These are phyloP conservation scores for Daldinia grandis DNA, from an alignment of 495 filamentous ascomycete species.

Conservation along the genomic window DNA sequence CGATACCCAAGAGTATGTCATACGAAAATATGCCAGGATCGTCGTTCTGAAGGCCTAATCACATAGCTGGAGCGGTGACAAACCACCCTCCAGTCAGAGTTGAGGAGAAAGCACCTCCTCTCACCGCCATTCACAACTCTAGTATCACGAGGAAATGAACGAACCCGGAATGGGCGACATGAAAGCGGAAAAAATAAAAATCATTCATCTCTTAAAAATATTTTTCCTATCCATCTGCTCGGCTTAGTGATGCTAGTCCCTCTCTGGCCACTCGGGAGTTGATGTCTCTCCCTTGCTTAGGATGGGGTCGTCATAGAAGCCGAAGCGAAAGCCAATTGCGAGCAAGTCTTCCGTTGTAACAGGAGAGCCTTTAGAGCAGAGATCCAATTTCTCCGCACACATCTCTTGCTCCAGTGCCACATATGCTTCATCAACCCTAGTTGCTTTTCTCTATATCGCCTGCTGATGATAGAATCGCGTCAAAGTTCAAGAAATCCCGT, in stretches of 20 bases:
- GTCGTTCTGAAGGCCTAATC: constrained; percentile 6
- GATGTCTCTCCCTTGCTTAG: constrained; percentile 32
- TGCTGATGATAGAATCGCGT: constrained; percentile 23
- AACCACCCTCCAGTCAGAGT: background rate
- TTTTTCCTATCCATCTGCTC: constrained; percentile 40
- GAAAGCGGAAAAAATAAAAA: constrained; percentile 7
- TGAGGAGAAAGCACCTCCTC: background rate
- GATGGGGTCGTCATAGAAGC: constrained; percentile 16
- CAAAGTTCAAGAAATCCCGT: constrained; percentile 23
- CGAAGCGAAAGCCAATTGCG: constrained; percentile 23
- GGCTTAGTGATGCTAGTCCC: constrained; percentile 21
- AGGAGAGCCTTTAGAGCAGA: background rate
- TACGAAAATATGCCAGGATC: constrained; percentile 10
- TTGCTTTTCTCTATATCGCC: constrained; percentile 34
- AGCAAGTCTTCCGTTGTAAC: constrained; percentile 21
- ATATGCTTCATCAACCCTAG: constrained; percentile 14
- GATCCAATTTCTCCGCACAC: constrained; percentile 14
- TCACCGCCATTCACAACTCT: constrained; percentile 29
- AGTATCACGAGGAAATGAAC: constrained; percentile 15
- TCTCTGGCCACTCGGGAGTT: constrained; percentile 10
- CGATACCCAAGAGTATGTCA: constrained; percentile 8
- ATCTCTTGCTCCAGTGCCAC: constrained; percentile 16
- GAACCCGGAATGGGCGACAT: background rate
- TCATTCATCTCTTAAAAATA: constrained; percentile 37
- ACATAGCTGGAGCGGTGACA: constrained; percentile 22